Conservation (phyloP, 2,329 filamentous ascomycete species). For the Orbilia brochopaga region DNA sequence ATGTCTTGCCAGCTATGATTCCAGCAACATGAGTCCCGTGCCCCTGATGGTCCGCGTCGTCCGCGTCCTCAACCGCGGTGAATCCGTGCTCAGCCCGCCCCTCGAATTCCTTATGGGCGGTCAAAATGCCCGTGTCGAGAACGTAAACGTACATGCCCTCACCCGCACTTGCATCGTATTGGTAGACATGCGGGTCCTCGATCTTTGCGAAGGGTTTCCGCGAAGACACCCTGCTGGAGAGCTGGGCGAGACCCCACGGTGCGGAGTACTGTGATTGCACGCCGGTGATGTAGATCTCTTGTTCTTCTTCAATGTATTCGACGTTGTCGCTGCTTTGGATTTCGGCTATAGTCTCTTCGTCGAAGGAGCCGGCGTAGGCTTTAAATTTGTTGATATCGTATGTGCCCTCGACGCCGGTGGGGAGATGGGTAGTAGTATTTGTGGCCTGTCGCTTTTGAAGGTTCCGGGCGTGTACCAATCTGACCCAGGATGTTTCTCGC, state of each 20-base stretch:
- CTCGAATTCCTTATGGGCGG: conserved; percentile 57
- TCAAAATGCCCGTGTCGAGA: conserved; percentile 59
- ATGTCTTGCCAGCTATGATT: conserved; percentile 57
- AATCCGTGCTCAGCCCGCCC: conserved; percentile 57
- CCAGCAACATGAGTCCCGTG: conserved; percentile 59
- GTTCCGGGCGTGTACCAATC: conserved; percentile 16
- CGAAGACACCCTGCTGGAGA: conserved; percentile 54
- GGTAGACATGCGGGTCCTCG: conserved; percentile 53
- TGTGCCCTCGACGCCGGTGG: conserved; percentile 59
- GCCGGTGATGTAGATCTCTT: conserved; percentile 9
- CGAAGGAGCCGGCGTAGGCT: conserved; percentile 60
- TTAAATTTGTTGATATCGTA: conserved; percentile 60
- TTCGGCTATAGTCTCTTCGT: conserved; percentile 58
- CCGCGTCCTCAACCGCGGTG: conserved; percentile 55
- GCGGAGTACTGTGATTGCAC: not conserved
- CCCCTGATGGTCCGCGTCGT: conserved; percentile 54
- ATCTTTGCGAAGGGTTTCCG: conserved; percentile 21
- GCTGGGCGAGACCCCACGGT: conserved; percentile 52
- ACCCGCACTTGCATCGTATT: conserved; percentile 58
- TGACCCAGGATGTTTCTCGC: conserved; percentile 14
- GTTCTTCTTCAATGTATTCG: conserved; percentile 53
- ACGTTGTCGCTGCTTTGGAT: conserved; percentile 58
- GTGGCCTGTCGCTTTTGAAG: conserved; percentile 23
- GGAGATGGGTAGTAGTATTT: not conserved
- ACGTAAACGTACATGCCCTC: conserved; percentile 57